These are phyloP conservation scores for Trichoderma virens DNA, from an alignment of 495 filamentous ascomycete genomes.

Conservation along the genomic window DNA sequence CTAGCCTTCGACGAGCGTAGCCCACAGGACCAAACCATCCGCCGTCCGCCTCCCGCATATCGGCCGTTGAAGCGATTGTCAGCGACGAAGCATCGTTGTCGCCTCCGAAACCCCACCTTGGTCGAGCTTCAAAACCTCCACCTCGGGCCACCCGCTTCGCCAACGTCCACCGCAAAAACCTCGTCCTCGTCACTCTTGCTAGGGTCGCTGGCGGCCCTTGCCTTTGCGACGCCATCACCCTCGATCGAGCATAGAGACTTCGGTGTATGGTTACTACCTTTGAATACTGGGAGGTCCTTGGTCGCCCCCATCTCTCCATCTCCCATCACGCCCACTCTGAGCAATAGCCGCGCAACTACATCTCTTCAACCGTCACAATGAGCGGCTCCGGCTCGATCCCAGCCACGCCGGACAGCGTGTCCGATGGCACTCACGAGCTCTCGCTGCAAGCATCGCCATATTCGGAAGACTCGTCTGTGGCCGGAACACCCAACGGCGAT, in stretches of 20 bases:
- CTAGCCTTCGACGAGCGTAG: constrained; percentile 1
- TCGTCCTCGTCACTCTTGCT: not conserved
- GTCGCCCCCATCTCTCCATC: not conserved
- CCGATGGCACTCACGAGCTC: constrained; percentile 20
- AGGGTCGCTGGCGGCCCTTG: constrained; percentile 3
- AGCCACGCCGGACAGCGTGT: constrained; percentile 32
- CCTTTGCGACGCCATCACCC: not conserved
- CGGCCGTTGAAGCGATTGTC: not conserved
- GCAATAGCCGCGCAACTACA: not conserved
- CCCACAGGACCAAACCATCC: constrained; percentile 1
- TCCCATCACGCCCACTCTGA: not conserved
- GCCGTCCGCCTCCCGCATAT: constrained; percentile 7
- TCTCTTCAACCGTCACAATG: constrained; percentile 1
- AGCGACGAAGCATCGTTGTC: not conserved
- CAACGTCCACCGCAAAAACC: not conserved
- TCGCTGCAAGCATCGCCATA: constrained; percentile 31
- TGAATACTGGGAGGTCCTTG: not conserved
- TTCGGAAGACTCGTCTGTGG: constrained; percentile 37
- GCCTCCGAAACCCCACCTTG: constrained; percentile 1
- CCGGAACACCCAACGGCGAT: constrained; percentile 37
- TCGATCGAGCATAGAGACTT: not conserved
- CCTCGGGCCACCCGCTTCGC: not conserved
- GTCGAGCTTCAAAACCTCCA: not conserved
- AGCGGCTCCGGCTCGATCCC: constrained; percentile 22
- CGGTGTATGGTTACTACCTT: not conserved